Conservation (phyloP, 2,329 filamentous ascomycete genomes). For the Delphinella strobiligena region DNA sequence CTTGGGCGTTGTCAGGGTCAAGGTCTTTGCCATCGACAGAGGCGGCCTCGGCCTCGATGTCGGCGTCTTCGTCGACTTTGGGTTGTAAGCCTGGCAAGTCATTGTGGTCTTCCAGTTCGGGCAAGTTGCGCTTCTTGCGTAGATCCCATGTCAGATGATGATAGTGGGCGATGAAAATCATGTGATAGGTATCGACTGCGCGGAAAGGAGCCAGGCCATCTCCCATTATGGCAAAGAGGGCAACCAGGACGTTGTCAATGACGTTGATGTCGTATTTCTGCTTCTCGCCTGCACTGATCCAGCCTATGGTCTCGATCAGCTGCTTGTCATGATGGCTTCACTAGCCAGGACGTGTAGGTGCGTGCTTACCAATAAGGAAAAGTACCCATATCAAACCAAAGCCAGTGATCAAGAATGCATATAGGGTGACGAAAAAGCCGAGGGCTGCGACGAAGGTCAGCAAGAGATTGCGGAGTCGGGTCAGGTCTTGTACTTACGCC, state of each 20-base stretch:
- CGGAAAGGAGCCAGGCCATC: conserved; percentile 58
- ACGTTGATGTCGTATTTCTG: conserved; percentile 50
- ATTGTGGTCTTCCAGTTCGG: conserved; percentile 54
- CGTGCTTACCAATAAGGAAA: conserved; percentile 54
- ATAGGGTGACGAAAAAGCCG: conserved; percentile 73
- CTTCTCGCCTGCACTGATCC: conserved; percentile 68
- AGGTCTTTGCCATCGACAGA: conserved; percentile 33
- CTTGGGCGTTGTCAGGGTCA: conserved; percentile 35
- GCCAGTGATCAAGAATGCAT: conserved; percentile 69
- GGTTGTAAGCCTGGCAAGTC: conserved; percentile 43
- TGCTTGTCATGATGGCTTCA: background rate
- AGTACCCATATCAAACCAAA: conserved; percentile 83
- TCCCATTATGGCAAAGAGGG: conserved; percentile 50
- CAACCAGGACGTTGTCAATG: conserved; percentile 47
- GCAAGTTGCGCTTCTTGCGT: conserved; percentile 49
- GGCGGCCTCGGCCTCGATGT: conserved; percentile 13
- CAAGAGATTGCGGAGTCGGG: too few species aligned
- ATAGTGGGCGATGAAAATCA: conserved; percentile 70
- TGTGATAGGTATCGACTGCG: conserved; percentile 73
- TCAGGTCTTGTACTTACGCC: conserved; percentile 50
- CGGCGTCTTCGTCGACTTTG: conserved; percentile 5
- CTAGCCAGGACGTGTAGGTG: background rate
- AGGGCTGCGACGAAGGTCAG: conserved; percentile 42
- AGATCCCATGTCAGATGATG: conserved; percentile 51
- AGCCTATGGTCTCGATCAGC: too few species aligned